Conservation (phyloP, 257 asterid species). For the Nicotiana tomentosiformis region DNA sequence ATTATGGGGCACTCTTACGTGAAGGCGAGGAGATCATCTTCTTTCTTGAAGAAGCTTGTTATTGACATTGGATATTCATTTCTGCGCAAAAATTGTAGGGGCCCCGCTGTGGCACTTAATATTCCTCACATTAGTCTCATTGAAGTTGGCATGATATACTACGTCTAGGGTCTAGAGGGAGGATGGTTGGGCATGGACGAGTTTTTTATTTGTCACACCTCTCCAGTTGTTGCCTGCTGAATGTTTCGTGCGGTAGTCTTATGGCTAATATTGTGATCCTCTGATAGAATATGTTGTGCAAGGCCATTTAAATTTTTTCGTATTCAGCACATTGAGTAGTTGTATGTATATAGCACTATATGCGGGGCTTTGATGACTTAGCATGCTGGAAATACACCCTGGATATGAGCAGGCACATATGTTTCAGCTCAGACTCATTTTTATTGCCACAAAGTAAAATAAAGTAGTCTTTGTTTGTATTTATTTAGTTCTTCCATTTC, state of each 20-base stretch:
- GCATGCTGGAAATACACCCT: neutral
- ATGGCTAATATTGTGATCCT: neutral
- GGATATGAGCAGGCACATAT: neutral
- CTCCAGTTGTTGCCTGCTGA: neutral
- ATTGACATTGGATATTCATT: conserved; percentile 85
- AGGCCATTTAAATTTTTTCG: neutral
- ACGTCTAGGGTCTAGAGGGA: conserved; percentile 36
- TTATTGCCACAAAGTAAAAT: no score
- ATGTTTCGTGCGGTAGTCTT: neutral
- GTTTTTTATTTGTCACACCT: neutral
- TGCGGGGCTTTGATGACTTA: neutral
- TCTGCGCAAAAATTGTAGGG: conserved; percentile 89
- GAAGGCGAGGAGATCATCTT: conserved; percentile 74
- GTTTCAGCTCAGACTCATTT: neutral
- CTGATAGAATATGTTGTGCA: neutral
- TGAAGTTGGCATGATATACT: conserved; percentile 94
- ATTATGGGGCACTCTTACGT: conserved; percentile 92
- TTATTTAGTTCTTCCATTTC: no score
- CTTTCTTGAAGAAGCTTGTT: conserved; percentile 66
- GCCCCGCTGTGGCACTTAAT: conserved; percentile 87
- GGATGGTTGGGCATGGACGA: neutral
- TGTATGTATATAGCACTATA: neutral
- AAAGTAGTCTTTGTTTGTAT: no score
- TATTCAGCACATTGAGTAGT: neutral
- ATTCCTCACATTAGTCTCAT: conserved; percentile 93